These are phyloP conservation scores for Nitzschia palea DNA, from an alignment of 108 stramenopile species.

Conservation along the genomic window DNA sequence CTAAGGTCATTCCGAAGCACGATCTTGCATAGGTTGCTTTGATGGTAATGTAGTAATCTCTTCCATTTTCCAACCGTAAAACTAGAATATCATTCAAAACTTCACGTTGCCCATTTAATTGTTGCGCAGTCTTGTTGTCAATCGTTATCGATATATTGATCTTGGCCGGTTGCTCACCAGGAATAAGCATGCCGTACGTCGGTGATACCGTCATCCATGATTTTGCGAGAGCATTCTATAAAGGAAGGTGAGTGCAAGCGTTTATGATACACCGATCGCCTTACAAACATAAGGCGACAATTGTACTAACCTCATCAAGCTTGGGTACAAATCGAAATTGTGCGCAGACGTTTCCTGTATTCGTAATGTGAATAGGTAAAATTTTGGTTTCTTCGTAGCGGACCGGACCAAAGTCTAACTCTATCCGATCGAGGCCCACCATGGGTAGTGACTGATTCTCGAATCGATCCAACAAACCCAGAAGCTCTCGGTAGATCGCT, in stretches of 20 bases:
- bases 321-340: slow-evolving; percentile 93
- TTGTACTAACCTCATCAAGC: slow-evolving; percentile 78
- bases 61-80: slow-evolving; percentile 92
- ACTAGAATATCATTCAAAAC: slow-evolving; percentile 90
- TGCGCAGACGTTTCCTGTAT: slow-evolving; percentile 88
- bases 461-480: slow-evolving; percentile 70
- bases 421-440: slow-evolving; percentile 75
- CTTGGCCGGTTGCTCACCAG: slow-evolving; percentile 70
- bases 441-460: slow-evolving; percentile 89
- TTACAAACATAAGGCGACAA: not conserved
- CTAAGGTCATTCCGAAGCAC: slow-evolving; percentile 91
- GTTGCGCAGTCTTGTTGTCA: slow-evolving; percentile 78
- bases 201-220: slow-evolving; percentile 90
- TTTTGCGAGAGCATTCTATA: slow-evolving; percentile 73
- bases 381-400: slow-evolving; percentile 66
- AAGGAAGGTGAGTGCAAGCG: not conserved
- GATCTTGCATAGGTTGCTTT: slow-evolving; percentile 84
- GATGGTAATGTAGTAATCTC: slow-evolving; percentile 91
- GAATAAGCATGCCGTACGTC: slow-evolving; percentile 91
- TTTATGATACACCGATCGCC: not conserved
- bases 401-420: slow-evolving; percentile 80
- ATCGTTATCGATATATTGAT: slow-evolving; percentile 80
- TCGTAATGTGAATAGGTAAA: slow-evolving; percentile 73
- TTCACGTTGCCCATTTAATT: slow-evolving; percentile 79
- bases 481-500: slow-evolving; percentile 80